Evolutionary conservation across 2,329 filamentous ascomycete genomes (phyloP), one percentile per base, ranked within the genome.

Genomic region (Colletotrichum cordylinicola): DNA sequence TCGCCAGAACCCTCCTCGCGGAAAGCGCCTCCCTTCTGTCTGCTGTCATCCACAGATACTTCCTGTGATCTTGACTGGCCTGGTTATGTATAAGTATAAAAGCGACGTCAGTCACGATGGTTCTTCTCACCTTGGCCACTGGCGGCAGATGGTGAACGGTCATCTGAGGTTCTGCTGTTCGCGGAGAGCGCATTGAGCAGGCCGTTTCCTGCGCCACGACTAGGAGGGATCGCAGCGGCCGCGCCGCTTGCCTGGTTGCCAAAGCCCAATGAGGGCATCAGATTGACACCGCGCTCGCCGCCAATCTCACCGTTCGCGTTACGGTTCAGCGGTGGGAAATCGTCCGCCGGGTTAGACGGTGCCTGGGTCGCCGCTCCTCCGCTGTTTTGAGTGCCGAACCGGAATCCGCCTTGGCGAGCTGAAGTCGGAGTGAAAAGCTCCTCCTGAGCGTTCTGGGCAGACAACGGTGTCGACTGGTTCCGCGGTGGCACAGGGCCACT

Each of bases 101-200:
- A 35, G 18, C 8, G 29, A 24, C 33, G 58, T 21, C 18, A 13
- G 31, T 7, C n/a, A 37, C 10, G 29, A 37, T 24, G 64, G 13
- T 29, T 13, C 13, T 39, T 62, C 79, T 76, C 81, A 87, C 84
- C 85, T 77, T 84, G 82, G 37, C 81, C 79, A 67, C 83, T 82
- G 24, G 60, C 48, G 13, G 83, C 84, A 81, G 83, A 67, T 66
- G 90, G 88, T 43, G 90, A 88, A 72, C 89, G 88, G 37, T 81
- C 83, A 62, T 92, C 89, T 60, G 85, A 84, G 43, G 87, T 82
- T 70, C 91, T 86, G 73, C 84, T 89, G 77, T 89, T 93, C 7
- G 90, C 91, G 58, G 91, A 92, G n/a, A 93, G 83, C 5, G 91
- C 92, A 80, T 92, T 93, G 61, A 93, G 83, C 52, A 93, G 85